A percentile compares a stretch with the other conserved stretches of the same genome.
phyloP scores from a whole-genome alignment of 768 basidiomycete species.

The Boletus eberwhitei region DNA sequence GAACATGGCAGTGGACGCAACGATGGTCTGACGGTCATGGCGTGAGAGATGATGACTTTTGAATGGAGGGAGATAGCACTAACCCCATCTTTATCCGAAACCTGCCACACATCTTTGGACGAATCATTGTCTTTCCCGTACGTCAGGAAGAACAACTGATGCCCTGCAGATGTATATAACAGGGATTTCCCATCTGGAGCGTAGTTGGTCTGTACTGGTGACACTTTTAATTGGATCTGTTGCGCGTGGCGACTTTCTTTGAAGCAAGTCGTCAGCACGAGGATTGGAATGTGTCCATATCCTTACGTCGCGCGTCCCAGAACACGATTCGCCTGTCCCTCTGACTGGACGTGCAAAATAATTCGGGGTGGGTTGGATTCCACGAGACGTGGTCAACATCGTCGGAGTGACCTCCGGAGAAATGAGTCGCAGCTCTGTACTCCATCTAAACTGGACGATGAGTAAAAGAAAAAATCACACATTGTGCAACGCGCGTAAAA shows the following conservation, averaged over 20 bases:
- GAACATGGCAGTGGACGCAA: slow-evolving; percentile 64
- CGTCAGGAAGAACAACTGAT: slow-evolving; percentile 61
- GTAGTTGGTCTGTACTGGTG: slow-evolving; percentile 65
- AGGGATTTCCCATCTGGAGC: slow-evolving; percentile 69
- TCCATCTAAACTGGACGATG: slow-evolving; percentile 53
- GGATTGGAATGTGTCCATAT: not conserved
- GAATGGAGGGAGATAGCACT: not conserved
- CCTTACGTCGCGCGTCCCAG: slow-evolving; percentile 81
- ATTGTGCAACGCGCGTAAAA: slow-evolving; percentile 1
- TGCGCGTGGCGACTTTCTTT: slow-evolving; percentile 71
- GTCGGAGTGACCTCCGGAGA: slow-evolving; percentile 69
- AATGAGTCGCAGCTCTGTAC: slow-evolving; percentile 57
- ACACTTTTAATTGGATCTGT: slow-evolving; percentile 53
- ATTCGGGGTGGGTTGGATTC: slow-evolving; percentile 82
- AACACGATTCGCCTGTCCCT: slow-evolving; percentile 74
- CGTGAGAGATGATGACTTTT: not conserved
- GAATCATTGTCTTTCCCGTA: slow-evolving; percentile 53
- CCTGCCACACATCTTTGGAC: slow-evolving; percentile 48
- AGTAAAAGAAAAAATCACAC: not conserved
- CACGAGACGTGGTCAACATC: slow-evolving; percentile 82
- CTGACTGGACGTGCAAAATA: slow-evolving; percentile 78
- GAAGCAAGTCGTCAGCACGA: slow-evolving; percentile 7
- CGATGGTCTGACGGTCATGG: slow-evolving; percentile 38
- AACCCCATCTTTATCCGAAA: slow-evolving; percentile 32
- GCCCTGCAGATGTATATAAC: slow-evolving; percentile 57